Evolutionary conservation across 2,329 filamentous ascomycete species (phyloP), one percentile per base, ranked within the genome.

Genomic region (Trichophyton benhamiae): DNA sequence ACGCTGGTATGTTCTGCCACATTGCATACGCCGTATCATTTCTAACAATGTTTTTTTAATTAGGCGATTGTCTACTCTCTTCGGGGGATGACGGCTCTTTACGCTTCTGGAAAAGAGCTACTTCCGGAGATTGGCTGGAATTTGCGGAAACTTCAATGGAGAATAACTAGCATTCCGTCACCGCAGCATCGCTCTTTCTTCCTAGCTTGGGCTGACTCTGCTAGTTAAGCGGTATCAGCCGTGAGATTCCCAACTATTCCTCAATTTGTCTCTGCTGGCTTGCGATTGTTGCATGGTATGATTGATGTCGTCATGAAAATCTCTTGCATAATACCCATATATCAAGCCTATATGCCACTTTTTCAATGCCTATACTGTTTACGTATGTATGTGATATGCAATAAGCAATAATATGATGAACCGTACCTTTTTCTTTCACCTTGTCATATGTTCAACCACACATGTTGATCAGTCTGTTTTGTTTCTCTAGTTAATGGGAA

Each of bases 111-210:
- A 77, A 76, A 63, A 74, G 73, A 57, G 69, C 74, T 7, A 63
- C 76, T 57, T 72, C 73, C 5, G 74, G 74, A n/a, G 72, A 75
- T 65, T 77, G 75, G 75, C 70, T 77, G 15, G 75, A 77, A 62
- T 77, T 72, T 62, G 75, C 75, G 13, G 75, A 77, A 64, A 72
- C 74, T 13, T 70, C 76, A 58, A 70, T 58, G 55, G 38, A 58
- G 15, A 41, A 58, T 30, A 58, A 58, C 33, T 58, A 58, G 33
- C 1, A 20, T 41, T 8, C 30, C 3, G 27, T 7, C 6, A 30
- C 15, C 38, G 4, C 27, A 27, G 27, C 48, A 53, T 15, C 9
- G 4, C 9, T 33, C 25, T 53, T 11, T 9, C 33, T 38, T 38
- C 33, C 8, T 38, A 13, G 9, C 8, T 9, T 38, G 9, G 13